A percentile compares a stretch with the other conserved stretches of the same genome.
Evolutionary conservation across 352 stramenopile species (phyloP).

Genomic region (Globisporangium polare): DNA sequence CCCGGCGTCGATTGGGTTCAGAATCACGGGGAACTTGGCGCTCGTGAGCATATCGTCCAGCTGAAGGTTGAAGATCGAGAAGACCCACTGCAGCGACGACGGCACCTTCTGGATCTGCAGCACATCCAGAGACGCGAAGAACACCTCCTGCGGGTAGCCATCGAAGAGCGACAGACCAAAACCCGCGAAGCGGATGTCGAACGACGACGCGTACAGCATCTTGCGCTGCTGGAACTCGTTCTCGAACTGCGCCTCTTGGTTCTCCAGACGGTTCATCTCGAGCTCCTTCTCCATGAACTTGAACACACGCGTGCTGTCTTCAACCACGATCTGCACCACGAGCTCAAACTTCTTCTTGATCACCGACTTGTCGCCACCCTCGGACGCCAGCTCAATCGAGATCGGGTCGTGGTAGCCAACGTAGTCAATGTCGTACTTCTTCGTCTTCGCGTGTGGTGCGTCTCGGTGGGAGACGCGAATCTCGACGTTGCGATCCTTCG

Average conservation of each 20-base stretch:
- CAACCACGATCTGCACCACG: constrained; percentile 74
- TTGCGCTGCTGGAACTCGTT: constrained; percentile 73
- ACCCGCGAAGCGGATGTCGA: constrained; percentile 73
- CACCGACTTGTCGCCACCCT: constrained; percentile 25
- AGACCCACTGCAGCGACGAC: constrained; percentile 67
- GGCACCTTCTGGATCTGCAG: constrained; percentile 70
- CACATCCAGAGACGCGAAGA: constrained; percentile 76
- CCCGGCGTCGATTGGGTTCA: constrained; percentile 74
- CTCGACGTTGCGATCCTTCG: constrained; percentile 82
- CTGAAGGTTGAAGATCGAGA: constrained; percentile 79
- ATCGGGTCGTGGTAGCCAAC: constrained; percentile 75
- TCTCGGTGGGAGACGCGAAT: constrained; percentile 54
- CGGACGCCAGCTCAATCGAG: constrained; percentile 43
- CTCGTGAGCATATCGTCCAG: constrained; percentile 83
- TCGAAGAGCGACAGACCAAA: constrained; percentile 79
- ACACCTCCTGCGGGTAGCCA: constrained; percentile 76
- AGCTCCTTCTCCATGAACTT: constrained; percentile 81
- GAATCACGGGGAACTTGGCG: constrained; percentile 80
- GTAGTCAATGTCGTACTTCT: constrained; percentile 82
- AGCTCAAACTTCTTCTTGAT: constrained; percentile 38
- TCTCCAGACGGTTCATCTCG: constrained; percentile 67
- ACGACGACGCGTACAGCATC: constrained; percentile 79
- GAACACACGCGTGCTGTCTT: constrained; percentile 74
- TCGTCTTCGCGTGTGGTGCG: constrained; percentile 47
- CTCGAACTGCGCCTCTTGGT: constrained; percentile 56